Evolutionary conservation across 257 asterid species (phyloP).

Genomic region (Henckelia pumila): DNA sequence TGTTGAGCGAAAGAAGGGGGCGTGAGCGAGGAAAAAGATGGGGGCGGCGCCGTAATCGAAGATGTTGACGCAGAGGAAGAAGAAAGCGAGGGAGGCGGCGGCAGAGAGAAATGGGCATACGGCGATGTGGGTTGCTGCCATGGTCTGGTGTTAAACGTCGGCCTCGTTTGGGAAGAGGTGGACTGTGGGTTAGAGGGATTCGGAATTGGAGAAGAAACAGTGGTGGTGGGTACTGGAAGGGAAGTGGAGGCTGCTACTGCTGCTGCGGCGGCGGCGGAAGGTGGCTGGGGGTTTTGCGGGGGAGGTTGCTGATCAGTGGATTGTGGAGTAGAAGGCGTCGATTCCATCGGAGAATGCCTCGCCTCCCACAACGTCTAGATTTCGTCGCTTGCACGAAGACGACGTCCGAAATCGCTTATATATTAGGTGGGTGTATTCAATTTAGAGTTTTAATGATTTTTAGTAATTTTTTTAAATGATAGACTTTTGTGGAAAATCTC

Average conservation of each 20-base stretch:
- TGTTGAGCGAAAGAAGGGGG: conserved; percentile 62
- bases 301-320: conserved; percentile 41
- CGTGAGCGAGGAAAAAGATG: conserved; percentile 57
- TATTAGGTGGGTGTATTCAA: too few species aligned
- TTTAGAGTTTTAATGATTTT: too few species aligned
- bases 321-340: conserved; percentile 39
- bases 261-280: conserved; percentile 23
- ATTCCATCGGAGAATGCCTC: conserved; percentile 42
- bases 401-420: too few species aligned
- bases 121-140: conserved; percentile 52
- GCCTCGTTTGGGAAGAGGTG: conserved; percentile 40
- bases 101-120: conserved; percentile 57
- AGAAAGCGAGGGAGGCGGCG: conserved; percentile 56
- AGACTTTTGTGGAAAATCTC: too few species aligned
- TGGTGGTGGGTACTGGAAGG: conserved; percentile 28
- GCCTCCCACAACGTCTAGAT: not conserved
- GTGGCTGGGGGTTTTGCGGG: conserved; percentile 30
- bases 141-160: conserved; percentile 51
- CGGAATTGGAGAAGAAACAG: conserved; percentile 30
- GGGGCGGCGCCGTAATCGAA: conserved; percentile 40
- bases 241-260: conserved; percentile 23
- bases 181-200: conserved; percentile 33
- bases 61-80: conserved; percentile 46
- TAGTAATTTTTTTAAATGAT: too few species aligned
- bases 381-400: not conserved